phyloP scores from a whole-genome alignment of 192 early-diverging fungal genomes.

The Podila verticillata region DNA sequence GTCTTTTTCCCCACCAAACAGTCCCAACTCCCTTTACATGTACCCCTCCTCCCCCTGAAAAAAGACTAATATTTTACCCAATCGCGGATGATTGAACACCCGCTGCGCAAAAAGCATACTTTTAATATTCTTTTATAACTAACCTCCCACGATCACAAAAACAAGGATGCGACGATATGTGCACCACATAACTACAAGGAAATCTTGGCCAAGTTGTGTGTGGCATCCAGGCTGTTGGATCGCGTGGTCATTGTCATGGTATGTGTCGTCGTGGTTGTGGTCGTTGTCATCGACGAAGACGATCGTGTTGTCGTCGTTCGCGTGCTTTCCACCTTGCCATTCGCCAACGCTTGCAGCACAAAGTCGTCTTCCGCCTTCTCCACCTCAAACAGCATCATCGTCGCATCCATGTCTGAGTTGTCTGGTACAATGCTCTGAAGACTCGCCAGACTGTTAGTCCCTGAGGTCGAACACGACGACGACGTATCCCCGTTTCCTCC shows the following conservation, averaged over 20 bases:
- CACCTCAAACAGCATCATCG: conserved; percentile 28
- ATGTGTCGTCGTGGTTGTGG: neutral
- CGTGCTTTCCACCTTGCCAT: conserved; percentile 28
- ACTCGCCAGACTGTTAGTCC: conserved; percentile 10
- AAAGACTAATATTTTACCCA: too few relatives aligned
- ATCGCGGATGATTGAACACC: too few relatives aligned
- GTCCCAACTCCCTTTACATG: too few relatives aligned
- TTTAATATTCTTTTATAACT: too few relatives aligned
- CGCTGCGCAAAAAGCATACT: too few relatives aligned
- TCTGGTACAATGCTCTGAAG: conserved; percentile 29
- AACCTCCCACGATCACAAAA: too few relatives aligned
- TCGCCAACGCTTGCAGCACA: conserved; percentile 10
- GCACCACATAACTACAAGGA: neutral
- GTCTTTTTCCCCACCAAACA: too few relatives aligned
- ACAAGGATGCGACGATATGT: too few relatives aligned
- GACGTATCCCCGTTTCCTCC: neutral
- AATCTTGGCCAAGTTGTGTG: neutral
- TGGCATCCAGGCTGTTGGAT: conserved; percentile 22
- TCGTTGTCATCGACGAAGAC: neutral
- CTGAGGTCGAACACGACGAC: neutral
- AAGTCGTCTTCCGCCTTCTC: conserved; percentile 11
- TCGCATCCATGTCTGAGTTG: conserved; percentile 20
- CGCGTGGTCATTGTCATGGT: conserved; percentile 38
- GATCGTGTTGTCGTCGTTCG: conserved; percentile 12
- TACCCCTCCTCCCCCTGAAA: too few relatives aligned